These are phyloP conservation scores for Spathaspora hagerdaliae DNA, from an alignment of 805 yeast species.

Conservation along the genomic window DNA sequence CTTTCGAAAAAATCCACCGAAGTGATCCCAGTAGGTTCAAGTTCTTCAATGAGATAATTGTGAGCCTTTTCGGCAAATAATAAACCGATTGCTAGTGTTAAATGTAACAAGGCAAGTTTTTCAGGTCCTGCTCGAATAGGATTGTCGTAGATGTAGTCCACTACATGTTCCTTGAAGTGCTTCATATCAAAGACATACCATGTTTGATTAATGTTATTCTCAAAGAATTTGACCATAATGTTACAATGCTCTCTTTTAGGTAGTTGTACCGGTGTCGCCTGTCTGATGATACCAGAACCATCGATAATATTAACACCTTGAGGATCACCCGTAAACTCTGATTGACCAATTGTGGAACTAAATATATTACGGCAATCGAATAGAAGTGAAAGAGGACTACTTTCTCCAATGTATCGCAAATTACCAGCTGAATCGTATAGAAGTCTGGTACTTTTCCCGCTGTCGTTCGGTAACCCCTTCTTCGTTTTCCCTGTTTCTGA, in stretches of 20 bases:
- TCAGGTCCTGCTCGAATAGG: conserved; percentile 19
- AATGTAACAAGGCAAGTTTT: conserved; percentile 27
- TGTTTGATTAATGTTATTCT: conserved; percentile 34
- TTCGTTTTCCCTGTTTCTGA: neutral
- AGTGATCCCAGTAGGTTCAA: conserved; percentile 12
- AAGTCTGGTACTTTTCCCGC: conserved; percentile 20
- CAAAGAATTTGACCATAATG: conserved; percentile 20
- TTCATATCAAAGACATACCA: conserved; percentile 35
- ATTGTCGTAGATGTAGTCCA: conserved; percentile 25
- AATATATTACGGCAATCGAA: conserved; percentile 37
- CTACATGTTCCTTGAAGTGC: conserved; percentile 20
- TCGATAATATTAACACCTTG: conserved; percentile 31
- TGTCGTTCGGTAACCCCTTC: conserved; percentile 8
- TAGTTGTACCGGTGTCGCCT: conserved; percentile 11
- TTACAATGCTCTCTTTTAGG: conserved; percentile 4
- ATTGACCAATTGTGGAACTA: conserved; percentile 23
- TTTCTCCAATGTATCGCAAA: conserved; percentile 38
- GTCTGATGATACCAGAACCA: conserved; percentile 22
- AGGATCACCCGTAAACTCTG: conserved; percentile 35
- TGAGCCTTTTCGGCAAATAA: conserved; percentile 29
- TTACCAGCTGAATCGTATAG: conserved; percentile 32
- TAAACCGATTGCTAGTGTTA: conserved; percentile 38
- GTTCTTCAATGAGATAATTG: conserved; percentile 16
- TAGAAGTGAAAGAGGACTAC: conserved; percentile 36
- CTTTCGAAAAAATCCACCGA: conserved; percentile 30